Evolutionary conservation across 306 rosid genomes (phyloP), one percentile per base, ranked within the genome.

Genomic region (Vicia villosa): DNA sequence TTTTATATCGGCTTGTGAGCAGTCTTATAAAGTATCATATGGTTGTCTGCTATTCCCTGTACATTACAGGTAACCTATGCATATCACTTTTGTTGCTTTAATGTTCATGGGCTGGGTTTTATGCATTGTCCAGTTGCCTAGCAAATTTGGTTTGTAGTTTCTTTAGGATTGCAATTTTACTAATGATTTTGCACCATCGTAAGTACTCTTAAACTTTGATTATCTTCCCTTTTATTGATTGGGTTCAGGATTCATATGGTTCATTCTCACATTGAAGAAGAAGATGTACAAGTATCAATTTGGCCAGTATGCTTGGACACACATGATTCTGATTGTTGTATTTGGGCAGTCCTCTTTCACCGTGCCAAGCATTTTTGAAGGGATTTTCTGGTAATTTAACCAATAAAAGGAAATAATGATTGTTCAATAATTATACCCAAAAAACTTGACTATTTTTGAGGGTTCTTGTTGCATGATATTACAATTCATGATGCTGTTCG

Each of bases 271-370:
- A 28, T 76, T 95, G 67, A 95, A 95, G 83, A 95, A 91, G 95
- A 94, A 87, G 88, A 89, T 91, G 99, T 91, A 91, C 81, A 95
- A 95, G 86, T 95, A 95, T 85, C 97, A 95, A 77, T 95, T 95
- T 86, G 92, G 99, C 80, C 97, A 95, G 91, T 95, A 87, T 89
- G 97, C 99, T 62, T 95, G 99, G 99, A 95, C 99, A 11, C 96
- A 95, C 77, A 95, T 95, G 99, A 95, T 95, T 85, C 86, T 95
- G 55, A 89, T 91, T 63, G 90, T 89, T 36, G 97, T 95, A 81
- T 95, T 95, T 82, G 84, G 91, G 14, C 99, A 95, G 78, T 95
- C 99, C 45, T 86, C 99, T 68, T 91, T 95, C 85, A 87, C 97
- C 0, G 99, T 95, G 70, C 97, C 99, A 58, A 95, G 85, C 87